Percentiles rank a stretch among this genome's conserved stretches.
phyloP scores from a whole-genome alignment of 306 rosid genomes.

The Erythrophleum fordii region DNA sequence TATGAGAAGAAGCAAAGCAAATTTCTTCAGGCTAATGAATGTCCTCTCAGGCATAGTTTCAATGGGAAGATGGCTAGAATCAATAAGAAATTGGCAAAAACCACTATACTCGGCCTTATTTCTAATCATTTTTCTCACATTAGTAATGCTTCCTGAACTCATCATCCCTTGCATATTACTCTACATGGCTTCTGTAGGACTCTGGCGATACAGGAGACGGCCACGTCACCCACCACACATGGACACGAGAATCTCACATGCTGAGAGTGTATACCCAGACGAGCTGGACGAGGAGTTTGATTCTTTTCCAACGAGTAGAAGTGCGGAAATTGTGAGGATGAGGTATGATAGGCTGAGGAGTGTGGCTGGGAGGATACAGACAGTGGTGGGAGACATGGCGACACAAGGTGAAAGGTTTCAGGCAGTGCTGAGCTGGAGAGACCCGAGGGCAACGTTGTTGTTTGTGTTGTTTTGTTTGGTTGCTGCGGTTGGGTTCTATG shows the following conservation, averaged over 20 bases:
- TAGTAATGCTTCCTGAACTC: conserved; percentile 53
- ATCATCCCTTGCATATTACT: conserved; percentile 46
- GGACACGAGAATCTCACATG: conserved; percentile 61
- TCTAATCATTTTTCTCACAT: conserved; percentile 40
- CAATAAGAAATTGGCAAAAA: conserved; percentile 56
- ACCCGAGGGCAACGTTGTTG: conserved; percentile 65
- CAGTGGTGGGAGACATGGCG: conserved; percentile 69
- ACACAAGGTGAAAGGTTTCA: conserved; percentile 66
- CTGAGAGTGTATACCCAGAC: conserved; percentile 52
- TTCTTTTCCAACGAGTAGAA: conserved; percentile 60
- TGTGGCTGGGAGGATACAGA: conserved; percentile 67
- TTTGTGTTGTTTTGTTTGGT: conserved; percentile 51
- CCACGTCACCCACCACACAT: conserved; percentile 68
- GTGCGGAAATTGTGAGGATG: conserved; percentile 55
- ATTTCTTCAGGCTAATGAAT: conserved; percentile 58
- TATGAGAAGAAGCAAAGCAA: conserved; percentile 68
- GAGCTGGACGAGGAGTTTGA: conserved; percentile 71
- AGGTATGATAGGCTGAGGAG: conserved; percentile 70
- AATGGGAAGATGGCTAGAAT: conserved; percentile 47
- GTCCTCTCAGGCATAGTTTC: conserved; percentile 56
- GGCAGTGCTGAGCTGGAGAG: conserved; percentile 67
- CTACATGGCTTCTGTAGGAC: conserved; percentile 53
- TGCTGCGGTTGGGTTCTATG: conserved; percentile 57
- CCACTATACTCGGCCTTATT: conserved; percentile 50
- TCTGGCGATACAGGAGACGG: conserved; percentile 56